Evolutionary conservation across 192 early-diverging fungal species (phyloP), one percentile per base, ranked within the genome.

Genomic region (Paraglomus occultum): DNA sequence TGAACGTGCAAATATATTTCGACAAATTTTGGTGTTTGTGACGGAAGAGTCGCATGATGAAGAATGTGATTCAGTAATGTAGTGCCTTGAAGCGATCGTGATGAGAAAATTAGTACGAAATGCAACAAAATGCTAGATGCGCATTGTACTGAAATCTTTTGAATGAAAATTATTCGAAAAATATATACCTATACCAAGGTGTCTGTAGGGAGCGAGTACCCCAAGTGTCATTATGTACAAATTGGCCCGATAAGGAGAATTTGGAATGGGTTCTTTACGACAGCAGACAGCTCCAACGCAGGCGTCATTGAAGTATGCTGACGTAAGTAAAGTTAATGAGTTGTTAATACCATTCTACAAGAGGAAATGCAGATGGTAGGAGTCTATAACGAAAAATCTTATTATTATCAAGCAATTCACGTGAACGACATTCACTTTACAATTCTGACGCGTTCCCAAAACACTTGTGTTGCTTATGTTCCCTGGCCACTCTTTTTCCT

Each of bases 181-280:
- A 9, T 43, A n/a, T 45, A 70, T 85, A 81, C 92, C 94, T 49
- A 96, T 75, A 1, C 90, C 90, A 31, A 91, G 80, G n/a, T 88
- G 76, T 23, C 95, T 79, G 70, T 90, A 96, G 11, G 91, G 90
- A 10, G 85, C 85, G 38, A 98, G 79, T 44, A 98, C 94, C 42
- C 94, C 94, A 55, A 98, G 79, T 1, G 95, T 98, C 92, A 94
- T 93, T 71, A 98, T 94, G 73, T 96, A 96, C 38, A 95, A 80
- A 45, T 78, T 75, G 57, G 64, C 45, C 38, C 55, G 75, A 60
- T 42, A 23, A 31, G 51, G 68, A 31, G 39, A 5, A 5, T 42
- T 42, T 42, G 18, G 18, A 15, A 85, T 54, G 15, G 77, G 71
- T 76, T 95, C 93, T 54, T 77, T 83, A 51, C 92, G 81, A 76